Base-by-base conservation (phyloP, 768 basidiomycete genomes). In the Pisolithus tinctorius region DNA sequence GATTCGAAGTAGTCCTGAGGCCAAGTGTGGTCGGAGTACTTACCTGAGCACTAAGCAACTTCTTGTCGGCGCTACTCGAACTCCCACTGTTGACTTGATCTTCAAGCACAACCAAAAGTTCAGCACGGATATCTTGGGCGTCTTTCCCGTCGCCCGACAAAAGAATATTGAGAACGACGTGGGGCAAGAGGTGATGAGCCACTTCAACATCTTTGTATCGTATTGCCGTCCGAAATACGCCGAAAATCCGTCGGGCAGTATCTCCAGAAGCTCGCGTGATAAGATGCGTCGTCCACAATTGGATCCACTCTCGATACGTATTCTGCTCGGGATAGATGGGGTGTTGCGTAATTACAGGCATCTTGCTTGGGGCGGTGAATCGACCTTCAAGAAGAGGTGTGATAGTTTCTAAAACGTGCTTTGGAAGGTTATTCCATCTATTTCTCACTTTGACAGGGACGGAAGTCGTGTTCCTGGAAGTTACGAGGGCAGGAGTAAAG, bases 251-350 rank as follows among this genome's bases (percentile, higher is more conserved):
- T 55, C 75, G 73, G 13, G 91, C 88, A 47, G 71, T 74, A 3
- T 58, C 55, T 17, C 82, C 81, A 1, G 81, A 76, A 6, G 79
- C 82, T 50, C 73, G 78, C 10, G 78, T 74, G 49, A 97, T 88
- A 34, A 99, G 78, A 64, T 91, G 77, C 9, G 78, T 74, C 1
- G 92, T 84, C 93, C 94, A 98, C 0, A 79, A 64, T 57, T 95
- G 93, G 31, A 98, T 79, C 96, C 96, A 99, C 66, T 98, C 94
- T 39, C 94, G 83, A 68, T 97, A 99, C 0, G 92, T 95, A n/a
- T 52, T 60, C 51, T 83, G 77, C 4, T 70, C 69, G 1, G 80
- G 76, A 68, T 97, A 99, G 50, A 98, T 83, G 2, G 95, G 94
- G 56, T 84, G 80, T 46, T 73, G 66, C 17, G 74, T 63, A 3